Conservation (phyloP, 2,329 filamentous ascomycete genomes). For the Corniculantispora saksenae region DNA sequence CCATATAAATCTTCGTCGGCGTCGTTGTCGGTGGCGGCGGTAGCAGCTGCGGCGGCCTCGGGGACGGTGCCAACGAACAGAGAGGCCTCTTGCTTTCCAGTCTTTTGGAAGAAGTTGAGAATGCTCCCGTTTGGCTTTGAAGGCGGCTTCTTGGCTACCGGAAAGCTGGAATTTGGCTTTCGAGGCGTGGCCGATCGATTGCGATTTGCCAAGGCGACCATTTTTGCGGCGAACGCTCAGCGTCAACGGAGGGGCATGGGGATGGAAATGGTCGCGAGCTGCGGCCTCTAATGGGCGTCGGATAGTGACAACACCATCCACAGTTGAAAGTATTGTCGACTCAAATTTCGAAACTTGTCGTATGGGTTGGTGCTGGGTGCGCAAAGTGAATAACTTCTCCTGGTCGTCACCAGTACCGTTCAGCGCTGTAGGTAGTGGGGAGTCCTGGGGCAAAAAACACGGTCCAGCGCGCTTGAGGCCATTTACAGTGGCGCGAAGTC, state of each 20-base stretch:
- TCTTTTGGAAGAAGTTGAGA: conserved; percentile 74
- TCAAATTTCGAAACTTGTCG: not conserved
- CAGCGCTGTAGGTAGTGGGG: conserved; percentile 21
- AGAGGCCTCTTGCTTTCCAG: conserved; percentile 57
- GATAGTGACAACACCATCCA: not conserved
- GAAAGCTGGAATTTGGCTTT: conserved; percentile 29
- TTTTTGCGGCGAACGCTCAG: conserved; percentile 22
- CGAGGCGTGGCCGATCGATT: conserved; percentile 35
- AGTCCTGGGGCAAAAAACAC: conserved; percentile 19
- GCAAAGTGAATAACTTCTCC: not conserved
- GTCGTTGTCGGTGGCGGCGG: conserved; percentile 23
- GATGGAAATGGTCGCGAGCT: not conserved
- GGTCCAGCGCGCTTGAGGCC: conserved; percentile 25
- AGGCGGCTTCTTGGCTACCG: conserved; percentile 37
- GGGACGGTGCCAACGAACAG: conserved; percentile 51
- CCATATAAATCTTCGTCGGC: conserved; percentile 26
- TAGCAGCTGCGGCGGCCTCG: conserved; percentile 18
- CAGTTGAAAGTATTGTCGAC: not conserved
- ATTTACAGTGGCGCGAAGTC: conserved; percentile 32
- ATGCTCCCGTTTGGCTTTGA: conserved; percentile 63
- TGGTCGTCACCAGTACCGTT: not conserved
- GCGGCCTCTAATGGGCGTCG: conserved; percentile 4
- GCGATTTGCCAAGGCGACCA: conserved; percentile 38
- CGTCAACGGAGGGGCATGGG: conserved; percentile 2
- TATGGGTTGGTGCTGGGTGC: not conserved